Percentiles rank a stretch among this genome's conserved stretches.
Conservation (phyloP, 1,284 basidiomycete genomes). For the Cutaneotrichosporon spelunceum region DNA sequence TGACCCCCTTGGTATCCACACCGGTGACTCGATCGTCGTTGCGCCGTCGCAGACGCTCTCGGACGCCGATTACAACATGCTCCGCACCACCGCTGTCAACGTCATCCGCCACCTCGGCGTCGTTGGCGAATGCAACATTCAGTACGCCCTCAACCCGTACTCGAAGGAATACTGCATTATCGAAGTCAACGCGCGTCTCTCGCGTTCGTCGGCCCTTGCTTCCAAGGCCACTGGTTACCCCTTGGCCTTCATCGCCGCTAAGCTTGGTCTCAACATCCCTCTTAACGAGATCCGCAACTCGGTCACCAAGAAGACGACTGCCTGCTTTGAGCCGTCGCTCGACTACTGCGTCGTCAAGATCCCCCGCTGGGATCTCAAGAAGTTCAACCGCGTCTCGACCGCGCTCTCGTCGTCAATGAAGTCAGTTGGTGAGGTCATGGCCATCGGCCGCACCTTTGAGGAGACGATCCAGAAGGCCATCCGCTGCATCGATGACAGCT, state of each 20-base stretch:
- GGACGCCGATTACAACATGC: slow-evolving; percentile 98
- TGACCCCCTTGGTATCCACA: slow-evolving; percentile 96
- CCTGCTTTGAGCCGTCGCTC: slow-evolving; percentile 96
- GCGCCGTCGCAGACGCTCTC: slow-evolving; percentile 97
- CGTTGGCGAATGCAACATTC: slow-evolving; percentile 95
- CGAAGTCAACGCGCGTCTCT: slow-evolving; percentile 98
- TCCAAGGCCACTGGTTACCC: slow-evolving; percentile 99
- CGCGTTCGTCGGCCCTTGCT: slow-evolving; percentile 93
- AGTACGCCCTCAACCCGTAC: slow-evolving; percentile 93
- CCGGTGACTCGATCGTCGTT: slow-evolving; percentile 98
- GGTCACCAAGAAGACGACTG: slow-evolving; percentile 91
- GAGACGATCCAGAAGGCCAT: slow-evolving; percentile 99
- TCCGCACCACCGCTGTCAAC: slow-evolving; percentile 95
- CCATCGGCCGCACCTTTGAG: slow-evolving; percentile 95
- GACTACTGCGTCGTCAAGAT: slow-evolving; percentile 99
- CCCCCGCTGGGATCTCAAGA: slow-evolving; percentile 97
- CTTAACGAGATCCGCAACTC: slow-evolving; percentile 97
- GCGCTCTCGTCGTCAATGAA: slow-evolving; percentile 94
- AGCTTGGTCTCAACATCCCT: slow-evolving; percentile 93
- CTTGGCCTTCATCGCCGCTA: slow-evolving; percentile 96
- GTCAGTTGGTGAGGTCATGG: slow-evolving; percentile 99
- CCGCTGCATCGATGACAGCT: slow-evolving; percentile 90
- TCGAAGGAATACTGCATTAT: slow-evolving; percentile 98
- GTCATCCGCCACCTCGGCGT: slow-evolving; percentile 97
- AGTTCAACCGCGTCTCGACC: slow-evolving; percentile 88